These are phyloP conservation scores for Alloascoidea hylecoeti DNA, from an alignment of 805 yeast genomes.

Conservation along the genomic window DNA sequence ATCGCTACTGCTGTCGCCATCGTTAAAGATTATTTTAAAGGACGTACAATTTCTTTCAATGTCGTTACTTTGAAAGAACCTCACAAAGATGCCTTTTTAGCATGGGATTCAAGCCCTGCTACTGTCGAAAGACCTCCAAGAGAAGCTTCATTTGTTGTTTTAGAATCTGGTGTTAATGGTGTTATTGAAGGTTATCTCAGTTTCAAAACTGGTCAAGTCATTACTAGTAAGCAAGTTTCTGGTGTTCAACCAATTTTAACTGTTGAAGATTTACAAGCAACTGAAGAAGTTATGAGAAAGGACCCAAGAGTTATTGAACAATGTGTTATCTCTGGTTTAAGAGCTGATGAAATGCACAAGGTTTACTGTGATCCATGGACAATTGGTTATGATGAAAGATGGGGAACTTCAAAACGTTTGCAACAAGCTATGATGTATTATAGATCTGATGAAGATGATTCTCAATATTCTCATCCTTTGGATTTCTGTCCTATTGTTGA, in stretches of 20 bases:
- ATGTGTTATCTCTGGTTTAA: slow-evolving; percentile 56
- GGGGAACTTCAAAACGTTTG: slow-evolving; percentile 62
- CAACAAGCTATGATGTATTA: slow-evolving; percentile 76
- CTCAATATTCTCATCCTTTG: slow-evolving; percentile 52
- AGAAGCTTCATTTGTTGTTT: slow-evolving; percentile 49
- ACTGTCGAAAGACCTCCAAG: slow-evolving; percentile 49
- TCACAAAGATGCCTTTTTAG: slow-evolving; percentile 42
- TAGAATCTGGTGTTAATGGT: slow-evolving; percentile 44
- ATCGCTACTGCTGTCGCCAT: slow-evolving; percentile 39
- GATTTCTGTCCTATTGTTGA: slow-evolving; percentile 78
- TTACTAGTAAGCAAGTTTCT: slow-evolving; percentile 31
- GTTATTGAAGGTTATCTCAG: slow-evolving; percentile 62
- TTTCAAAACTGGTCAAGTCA: slow-evolving; percentile 30
- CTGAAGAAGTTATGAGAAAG: slow-evolving; percentile 50
- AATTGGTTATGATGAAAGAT: slow-evolving; percentile 56
- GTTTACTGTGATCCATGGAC: slow-evolving; percentile 59
- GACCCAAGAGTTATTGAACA: slow-evolving; percentile 64
- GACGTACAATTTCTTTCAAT: slow-evolving; percentile 35
- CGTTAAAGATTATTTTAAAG: slow-evolving; percentile 34
- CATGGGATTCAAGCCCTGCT: slow-evolving; percentile 37
- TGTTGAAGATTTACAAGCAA: slow-evolving; percentile 45
- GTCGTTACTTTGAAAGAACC: slow-evolving; percentile 65
- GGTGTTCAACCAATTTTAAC: slow-evolving; percentile 69
- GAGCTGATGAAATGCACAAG: slow-evolving; percentile 43
- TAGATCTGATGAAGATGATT: slow-evolving; percentile 63